A percentile compares a stretch with the other conserved stretches of the same genome.
Evolutionary conservation across 768 basidiomycete genomes (phyloP).

Genomic region (Mycena rebaudengoi): DNA sequence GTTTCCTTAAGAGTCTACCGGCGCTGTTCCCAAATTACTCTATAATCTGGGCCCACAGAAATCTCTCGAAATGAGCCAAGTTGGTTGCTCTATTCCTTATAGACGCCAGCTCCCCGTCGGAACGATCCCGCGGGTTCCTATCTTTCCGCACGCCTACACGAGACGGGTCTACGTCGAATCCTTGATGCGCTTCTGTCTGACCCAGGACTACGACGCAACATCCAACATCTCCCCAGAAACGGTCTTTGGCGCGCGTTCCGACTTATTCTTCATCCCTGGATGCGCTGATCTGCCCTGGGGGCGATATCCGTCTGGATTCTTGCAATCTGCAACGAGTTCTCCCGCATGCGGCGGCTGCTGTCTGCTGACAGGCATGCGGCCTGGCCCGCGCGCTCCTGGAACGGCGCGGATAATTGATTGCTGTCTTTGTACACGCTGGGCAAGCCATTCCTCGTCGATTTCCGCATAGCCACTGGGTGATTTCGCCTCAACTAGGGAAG

Average conservation of each 20-base stretch:
- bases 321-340: too few species aligned
- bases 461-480: too few species aligned
- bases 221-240: background rate
- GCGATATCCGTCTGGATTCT: background rate
- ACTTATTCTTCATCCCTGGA: slow-evolving; percentile 10
- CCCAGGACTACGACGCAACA: slow-evolving; percentile 3
- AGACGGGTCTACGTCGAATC: background rate
- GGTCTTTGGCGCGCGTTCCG: too few species aligned
- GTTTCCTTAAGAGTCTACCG: background rate
- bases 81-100: background rate
- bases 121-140: slow-evolving; percentile 23
- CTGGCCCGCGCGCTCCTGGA: background rate
- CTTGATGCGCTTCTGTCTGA: slow-evolving; percentile 30
- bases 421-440: slow-evolving; percentile 12
- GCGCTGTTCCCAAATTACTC: background rate
- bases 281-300: slow-evolving; percentile 24
- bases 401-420: background rate
- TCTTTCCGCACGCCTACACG: slow-evolving; percentile 27
- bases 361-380: background rate
- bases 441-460: slow-evolving; percentile 14
- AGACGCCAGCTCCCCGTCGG: background rate
- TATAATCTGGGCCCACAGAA: background rate
- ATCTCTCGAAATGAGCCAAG: background rate
- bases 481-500: background rate
- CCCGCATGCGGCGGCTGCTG: background rate